These are phyloP conservation scores for Whalleya microplaca DNA, from an alignment of 2,329 filamentous ascomycete genomes.

Conservation along the genomic window DNA sequence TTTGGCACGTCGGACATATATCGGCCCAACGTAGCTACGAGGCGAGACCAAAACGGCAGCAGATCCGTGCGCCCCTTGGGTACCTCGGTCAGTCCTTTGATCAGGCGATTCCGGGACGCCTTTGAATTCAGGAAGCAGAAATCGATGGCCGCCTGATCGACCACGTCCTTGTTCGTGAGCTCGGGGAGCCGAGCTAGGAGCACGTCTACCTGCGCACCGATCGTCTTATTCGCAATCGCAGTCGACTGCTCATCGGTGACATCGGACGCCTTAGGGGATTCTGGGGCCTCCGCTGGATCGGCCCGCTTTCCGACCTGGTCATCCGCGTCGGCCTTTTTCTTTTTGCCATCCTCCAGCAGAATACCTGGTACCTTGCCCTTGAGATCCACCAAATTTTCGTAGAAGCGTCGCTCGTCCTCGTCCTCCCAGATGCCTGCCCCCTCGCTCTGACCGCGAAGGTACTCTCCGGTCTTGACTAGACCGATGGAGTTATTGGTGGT, in stretches of 20 bases:
- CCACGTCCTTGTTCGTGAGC: conserved; percentile 85
- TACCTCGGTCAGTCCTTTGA: conserved; percentile 92
- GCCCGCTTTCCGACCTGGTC: conserved; percentile 80
- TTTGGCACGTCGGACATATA: conserved; percentile 96
- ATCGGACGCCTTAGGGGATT: conserved; percentile 54
- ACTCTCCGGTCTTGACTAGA: conserved; percentile 91
- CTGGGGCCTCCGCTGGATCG: conserved; percentile 56
- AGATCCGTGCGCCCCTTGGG: conserved; percentile 93
- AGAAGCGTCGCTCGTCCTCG: conserved; percentile 96
- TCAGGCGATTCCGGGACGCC: conserved; percentile 88
- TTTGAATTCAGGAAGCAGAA: conserved; percentile 99
- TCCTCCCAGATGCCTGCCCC: conserved; percentile 98
- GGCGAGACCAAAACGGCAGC: conserved; percentile 85
- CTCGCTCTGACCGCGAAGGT: conserved; percentile 85
- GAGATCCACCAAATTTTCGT: conserved; percentile 93
- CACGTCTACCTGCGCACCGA: conserved; percentile 94
- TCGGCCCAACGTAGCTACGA: conserved; percentile 89
- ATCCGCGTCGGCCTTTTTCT: conserved; percentile 83
- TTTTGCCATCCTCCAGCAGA: conserved; percentile 90
- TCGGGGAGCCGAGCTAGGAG: conserved; percentile 87
- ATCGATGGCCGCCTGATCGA: conserved; percentile 91
- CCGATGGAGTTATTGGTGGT: conserved; percentile 79
- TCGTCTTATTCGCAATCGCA: conserved; percentile 96
- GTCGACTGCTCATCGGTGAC: conserved; percentile 80
- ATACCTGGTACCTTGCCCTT: conserved; percentile 96